Conservation (phyloP, 176 grass and related monocot genomes). For the Raddia distichophylla region DNA sequence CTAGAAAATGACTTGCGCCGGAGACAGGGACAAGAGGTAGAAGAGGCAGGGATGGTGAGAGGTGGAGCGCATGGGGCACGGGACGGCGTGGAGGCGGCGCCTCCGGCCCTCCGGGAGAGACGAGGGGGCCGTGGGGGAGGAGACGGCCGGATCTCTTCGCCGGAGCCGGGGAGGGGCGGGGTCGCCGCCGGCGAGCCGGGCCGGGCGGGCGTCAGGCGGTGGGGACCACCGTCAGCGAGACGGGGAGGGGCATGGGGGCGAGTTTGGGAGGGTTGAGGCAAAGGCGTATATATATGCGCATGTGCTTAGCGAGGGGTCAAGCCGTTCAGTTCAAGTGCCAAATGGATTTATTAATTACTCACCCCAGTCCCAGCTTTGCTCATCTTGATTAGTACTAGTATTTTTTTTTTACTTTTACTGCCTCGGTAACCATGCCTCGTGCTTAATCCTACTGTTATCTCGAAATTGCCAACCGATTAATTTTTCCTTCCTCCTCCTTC, state of each 20-base stretch:
- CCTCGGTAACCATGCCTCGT: constrained; percentile 30
- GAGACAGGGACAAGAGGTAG: too few species aligned
- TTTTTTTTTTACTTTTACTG: constrained; percentile 34
- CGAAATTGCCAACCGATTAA: not conserved
- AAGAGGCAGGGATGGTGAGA: too few species aligned
- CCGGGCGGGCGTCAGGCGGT: constrained; percentile 44
- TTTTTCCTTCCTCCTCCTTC: not conserved
- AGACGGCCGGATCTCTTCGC: constrained; percentile 33
- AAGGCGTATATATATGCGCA: constrained; percentile 52
- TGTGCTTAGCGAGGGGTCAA: constrained; percentile 15
- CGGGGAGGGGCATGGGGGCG: constrained; percentile 37
- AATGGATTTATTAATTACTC: constrained; percentile 23
- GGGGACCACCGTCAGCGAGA: constrained; percentile 61
- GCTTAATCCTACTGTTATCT: constrained; percentile 47
- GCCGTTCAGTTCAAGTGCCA: not conserved
- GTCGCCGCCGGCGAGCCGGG: constrained; percentile 31
- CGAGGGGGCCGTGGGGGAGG: too few species aligned
- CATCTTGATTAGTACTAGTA: not conserved
- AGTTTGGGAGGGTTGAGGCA: constrained; percentile 27
- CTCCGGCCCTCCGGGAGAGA: too few species aligned
- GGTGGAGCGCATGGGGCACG: too few species aligned
- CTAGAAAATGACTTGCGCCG: too few species aligned
- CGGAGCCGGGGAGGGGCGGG: not conserved
- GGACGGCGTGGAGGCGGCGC: too few species aligned
- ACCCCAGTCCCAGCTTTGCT: constrained; percentile 8